phyloP scores from a whole-genome alignment of 2,329 filamentous ascomycete species.

The Incumbomyces delicatus region DNA sequence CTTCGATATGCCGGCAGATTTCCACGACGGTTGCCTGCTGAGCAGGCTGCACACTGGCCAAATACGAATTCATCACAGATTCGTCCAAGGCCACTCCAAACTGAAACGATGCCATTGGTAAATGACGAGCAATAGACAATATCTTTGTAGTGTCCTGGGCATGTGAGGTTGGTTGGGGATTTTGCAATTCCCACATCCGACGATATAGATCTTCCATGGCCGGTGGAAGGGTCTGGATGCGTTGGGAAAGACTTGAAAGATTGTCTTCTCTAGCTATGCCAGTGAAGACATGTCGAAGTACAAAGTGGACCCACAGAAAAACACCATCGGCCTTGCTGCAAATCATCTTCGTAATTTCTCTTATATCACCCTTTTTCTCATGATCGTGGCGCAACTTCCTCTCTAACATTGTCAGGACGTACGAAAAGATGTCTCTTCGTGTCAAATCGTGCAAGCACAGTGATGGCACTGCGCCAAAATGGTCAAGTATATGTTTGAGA shows the following conservation, averaged over 20 bases:
- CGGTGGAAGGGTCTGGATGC: neutral
- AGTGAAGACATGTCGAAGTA: neutral
- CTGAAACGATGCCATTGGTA: neutral
- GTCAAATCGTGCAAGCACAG: constrained; percentile 7
- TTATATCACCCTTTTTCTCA: no score
- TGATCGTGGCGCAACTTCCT: neutral
- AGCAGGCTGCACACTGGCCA: neutral
- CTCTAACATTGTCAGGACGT: neutral
- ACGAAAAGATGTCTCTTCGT: constrained; percentile 1
- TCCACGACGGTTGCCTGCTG: neutral
- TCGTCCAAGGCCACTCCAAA: neutral
- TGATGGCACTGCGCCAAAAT: neutral
- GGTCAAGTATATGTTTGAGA: neutral
- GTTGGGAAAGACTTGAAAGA: neutral
- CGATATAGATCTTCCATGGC: constrained; percentile 1
- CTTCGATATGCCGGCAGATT: neutral
- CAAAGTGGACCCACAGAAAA: constrained; percentile 10
- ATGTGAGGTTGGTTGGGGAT: neutral
- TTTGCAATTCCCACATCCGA: neutral
- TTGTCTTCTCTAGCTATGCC: constrained; percentile 2
- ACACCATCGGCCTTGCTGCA: constrained; percentile 7
- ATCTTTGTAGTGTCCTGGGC: neutral
- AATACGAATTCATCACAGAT: neutral
- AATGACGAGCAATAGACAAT: neutral
- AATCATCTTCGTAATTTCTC: neutral